phyloP scores from a whole-genome alignment of 768 basidiomycete species.

The Glaciozyma martinii region DNA sequence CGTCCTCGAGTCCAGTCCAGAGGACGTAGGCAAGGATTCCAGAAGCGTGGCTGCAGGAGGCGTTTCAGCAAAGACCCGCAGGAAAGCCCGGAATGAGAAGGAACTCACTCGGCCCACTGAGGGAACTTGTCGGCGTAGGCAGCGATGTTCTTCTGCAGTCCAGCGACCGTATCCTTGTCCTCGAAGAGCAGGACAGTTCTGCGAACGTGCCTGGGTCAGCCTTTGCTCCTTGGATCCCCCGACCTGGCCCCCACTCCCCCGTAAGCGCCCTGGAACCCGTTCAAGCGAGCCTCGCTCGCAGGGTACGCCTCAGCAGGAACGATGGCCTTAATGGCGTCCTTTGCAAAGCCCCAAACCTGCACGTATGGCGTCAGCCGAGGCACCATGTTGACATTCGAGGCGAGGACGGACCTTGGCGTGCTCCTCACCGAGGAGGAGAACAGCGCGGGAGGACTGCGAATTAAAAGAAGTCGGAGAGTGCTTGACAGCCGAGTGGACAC shows the following conservation, averaged over 20 bases:
- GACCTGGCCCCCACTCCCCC: constrained; percentile 28
- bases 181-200: constrained; percentile 41
- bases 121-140: constrained; percentile 22
- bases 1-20: constrained; percentile 35
- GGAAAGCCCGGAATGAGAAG: too few species aligned
- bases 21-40: background rate
- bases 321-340: constrained; percentile 26
- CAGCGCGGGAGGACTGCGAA: constrained; percentile 39
- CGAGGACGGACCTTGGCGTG: constrained; percentile 12
- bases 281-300: constrained; percentile 30
- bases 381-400: too few species aligned
- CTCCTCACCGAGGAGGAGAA: constrained; percentile 16
- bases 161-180: constrained; percentile 33
- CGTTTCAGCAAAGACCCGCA: background rate
- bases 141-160: constrained; percentile 27
- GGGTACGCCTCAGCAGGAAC: constrained; percentile 22
- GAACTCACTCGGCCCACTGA: background rate
- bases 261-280: constrained; percentile 35
- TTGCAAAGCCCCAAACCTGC: constrained; percentile 37
- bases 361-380: background rate
- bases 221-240: too few species aligned
- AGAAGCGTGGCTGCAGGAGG: background rate
- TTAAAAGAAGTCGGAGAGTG: constrained; percentile 40
- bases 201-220: too few species aligned
- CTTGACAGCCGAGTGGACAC: constrained; percentile 39